Percentiles rank a stretch among this genome's conserved stretches.
Conservation (phyloP, 371 early-diverging fungal genomes). For the Vittaforma corneae region DNA sequence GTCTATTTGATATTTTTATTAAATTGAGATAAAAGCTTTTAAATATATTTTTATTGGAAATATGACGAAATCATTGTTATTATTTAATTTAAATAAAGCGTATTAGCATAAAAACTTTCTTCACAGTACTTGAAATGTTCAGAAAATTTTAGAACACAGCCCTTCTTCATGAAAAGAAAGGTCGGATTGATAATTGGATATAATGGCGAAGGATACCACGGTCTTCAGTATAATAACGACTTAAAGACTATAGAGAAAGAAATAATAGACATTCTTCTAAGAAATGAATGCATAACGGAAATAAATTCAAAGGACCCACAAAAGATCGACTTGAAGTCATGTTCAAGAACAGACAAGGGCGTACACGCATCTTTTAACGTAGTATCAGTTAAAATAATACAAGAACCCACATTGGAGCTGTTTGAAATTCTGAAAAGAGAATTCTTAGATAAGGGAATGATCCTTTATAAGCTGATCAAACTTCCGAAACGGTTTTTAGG, state of each 20-base stretch:
- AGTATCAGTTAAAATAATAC: slow-evolving; percentile 67
- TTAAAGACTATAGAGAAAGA: slow-evolving; percentile 51
- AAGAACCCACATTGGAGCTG: slow-evolving; percentile 3
- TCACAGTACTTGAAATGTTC: no score
- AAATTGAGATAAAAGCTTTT: slow-evolving; percentile 7
- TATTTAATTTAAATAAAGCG: no score
- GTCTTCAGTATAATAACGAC: slow-evolving; percentile 54
- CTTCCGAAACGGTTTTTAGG: slow-evolving; percentile 72
- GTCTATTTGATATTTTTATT: slow-evolving; percentile 13
- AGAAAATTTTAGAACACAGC: no score
- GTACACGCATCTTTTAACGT: slow-evolving; percentile 93
- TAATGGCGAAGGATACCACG: slow-evolving; percentile 50
- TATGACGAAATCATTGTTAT: no score
- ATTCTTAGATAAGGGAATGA: slow-evolving; percentile 68
- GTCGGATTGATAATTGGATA: slow-evolving; percentile 55
- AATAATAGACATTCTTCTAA: slow-evolving; percentile 32
- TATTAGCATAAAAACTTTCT: no score
- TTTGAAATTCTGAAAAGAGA: slow-evolving; percentile 64
- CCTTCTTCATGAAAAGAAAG: slow-evolving; percentile 51
- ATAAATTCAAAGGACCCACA: slow-evolving; percentile 47
- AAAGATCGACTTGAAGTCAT: slow-evolving; percentile 67
- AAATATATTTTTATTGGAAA: no score
- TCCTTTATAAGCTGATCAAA: slow-evolving; percentile 62
- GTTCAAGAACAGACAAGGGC: slow-evolving; percentile 96
- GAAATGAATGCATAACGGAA: slow-evolving; percentile 26